These are phyloP conservation scores for Thielaviopsis musarum DNA, from an alignment of 2,329 filamentous ascomycete genomes.

Conservation along the genomic window DNA sequence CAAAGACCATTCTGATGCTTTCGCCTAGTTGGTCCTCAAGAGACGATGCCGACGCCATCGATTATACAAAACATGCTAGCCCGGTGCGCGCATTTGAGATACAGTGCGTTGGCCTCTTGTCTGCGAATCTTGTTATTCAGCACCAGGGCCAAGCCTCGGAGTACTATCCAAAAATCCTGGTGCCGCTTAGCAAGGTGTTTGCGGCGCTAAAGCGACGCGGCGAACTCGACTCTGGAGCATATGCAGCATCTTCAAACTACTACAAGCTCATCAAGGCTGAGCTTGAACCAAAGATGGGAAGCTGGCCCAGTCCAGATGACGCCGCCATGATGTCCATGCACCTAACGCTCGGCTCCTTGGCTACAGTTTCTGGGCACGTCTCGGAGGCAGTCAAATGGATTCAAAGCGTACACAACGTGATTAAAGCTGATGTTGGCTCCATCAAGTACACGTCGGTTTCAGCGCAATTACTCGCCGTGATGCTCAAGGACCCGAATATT, in stretches of 20 bases:
- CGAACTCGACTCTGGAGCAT: slow-evolving; percentile 6
- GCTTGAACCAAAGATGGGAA: slow-evolving; percentile 10
- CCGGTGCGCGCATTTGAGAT: slow-evolving; percentile 43
- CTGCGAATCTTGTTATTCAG: slow-evolving; percentile 9
- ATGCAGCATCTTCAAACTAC: slow-evolving; percentile 4
- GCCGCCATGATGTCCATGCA: slow-evolving; percentile 27
- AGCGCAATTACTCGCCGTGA: slow-evolving; percentile 37
- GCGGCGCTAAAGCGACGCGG: slow-evolving; percentile 9
- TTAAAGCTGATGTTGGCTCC: slow-evolving; percentile 26
- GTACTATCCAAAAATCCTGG: slow-evolving; percentile 9
- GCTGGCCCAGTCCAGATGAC: slow-evolving; percentile 10
- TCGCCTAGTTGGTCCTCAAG: slow-evolving; percentile 49
- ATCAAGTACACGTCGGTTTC: slow-evolving; percentile 32
- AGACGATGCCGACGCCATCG: slow-evolving; percentile 39
- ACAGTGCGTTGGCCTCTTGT: slow-evolving; percentile 42
- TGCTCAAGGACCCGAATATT: slow-evolving; percentile 28
- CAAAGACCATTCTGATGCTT: slow-evolving; percentile 47
- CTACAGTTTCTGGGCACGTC: slow-evolving; percentile 27
- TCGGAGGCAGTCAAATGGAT: slow-evolving; percentile 41
- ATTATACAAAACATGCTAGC: slow-evolving; percentile 35
- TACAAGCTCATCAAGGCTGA: slow-evolving; percentile 8
- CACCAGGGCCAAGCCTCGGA: slow-evolving; percentile 6
- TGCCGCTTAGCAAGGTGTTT: slow-evolving; percentile 11
- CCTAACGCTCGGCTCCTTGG: slow-evolving; percentile 34
- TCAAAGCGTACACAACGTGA: slow-evolving; percentile 24